A percentile compares a stretch with the other conserved stretches of the same genome.
These are phyloP conservation scores for Boletus huronensis DNA, from an alignment of 768 basidiomycete genomes.

Conservation along the genomic window DNA sequence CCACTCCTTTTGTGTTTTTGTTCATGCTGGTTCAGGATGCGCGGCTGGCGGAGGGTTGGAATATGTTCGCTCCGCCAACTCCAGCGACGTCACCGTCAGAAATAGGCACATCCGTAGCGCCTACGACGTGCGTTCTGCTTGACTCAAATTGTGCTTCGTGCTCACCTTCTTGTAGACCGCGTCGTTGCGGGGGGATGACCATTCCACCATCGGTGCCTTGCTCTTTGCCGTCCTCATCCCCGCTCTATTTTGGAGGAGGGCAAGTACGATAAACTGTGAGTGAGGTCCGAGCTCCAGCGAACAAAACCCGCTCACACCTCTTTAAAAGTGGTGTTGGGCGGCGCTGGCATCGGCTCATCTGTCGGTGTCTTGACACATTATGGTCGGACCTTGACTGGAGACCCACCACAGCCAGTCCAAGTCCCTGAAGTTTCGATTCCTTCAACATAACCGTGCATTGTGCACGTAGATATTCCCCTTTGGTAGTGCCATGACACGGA, in stretches of 20 bases:
- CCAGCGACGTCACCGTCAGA: constrained; percentile 47
- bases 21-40: constrained; percentile 26
- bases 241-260: constrained; percentile 71
- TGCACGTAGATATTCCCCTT: neutral
- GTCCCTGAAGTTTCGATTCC: constrained; percentile 32
- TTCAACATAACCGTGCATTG: constrained; percentile 3
- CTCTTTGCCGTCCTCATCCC: constrained; percentile 62
- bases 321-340: constrained; percentile 62
- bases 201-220: constrained; percentile 69
- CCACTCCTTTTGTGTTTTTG: neutral
- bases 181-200: constrained; percentile 64
- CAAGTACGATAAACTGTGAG: constrained; percentile 56
- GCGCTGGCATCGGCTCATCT: constrained; percentile 63
- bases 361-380: constrained; percentile 59
- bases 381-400: constrained; percentile 49
- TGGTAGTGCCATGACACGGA: neutral
- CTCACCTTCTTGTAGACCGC: constrained; percentile 41
- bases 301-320: neutral
- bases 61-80: constrained; percentile 56
- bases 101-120: constrained; percentile 46
- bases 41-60: constrained; percentile 53
- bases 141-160: neutral
- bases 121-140: constrained; percentile 51
- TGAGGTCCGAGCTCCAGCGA: constrained; percentile 15
- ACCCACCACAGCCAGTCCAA: constrained; percentile 42